Conservation (phyloP, 75 land plant species). For the Picea glauca region DNA sequence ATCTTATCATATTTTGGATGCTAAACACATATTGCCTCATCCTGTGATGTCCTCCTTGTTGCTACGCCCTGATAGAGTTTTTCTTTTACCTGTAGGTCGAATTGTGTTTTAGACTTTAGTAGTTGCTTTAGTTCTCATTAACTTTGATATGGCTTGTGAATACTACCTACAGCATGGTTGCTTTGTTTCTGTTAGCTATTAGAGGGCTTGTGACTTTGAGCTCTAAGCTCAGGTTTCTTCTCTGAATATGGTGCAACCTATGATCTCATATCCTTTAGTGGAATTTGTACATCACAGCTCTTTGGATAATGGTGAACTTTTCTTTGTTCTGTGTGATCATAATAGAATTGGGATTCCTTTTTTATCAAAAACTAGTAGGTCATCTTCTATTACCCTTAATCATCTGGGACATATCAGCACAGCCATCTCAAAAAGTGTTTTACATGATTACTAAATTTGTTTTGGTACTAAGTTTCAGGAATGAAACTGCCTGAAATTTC, state of each 20-base stretch:
- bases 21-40: neutral
- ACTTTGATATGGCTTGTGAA: neutral
- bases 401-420: no score
- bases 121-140: neutral
- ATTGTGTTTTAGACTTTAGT: neutral
- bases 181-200: neutral
- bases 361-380: no score
- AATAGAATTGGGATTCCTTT: no score
- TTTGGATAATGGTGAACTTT: no score
- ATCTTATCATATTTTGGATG: conserved; percentile 1
- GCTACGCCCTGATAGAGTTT: neutral
- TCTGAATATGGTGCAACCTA: neutral
- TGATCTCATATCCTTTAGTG: neutral
- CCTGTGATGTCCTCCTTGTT: neutral
- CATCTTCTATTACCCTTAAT: no score
- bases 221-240: neutral
- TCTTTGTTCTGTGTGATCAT: no score
- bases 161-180: neutral
- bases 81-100: neutral
- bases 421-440: no score
- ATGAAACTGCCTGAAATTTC: no score
- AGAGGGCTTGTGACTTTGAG: neutral
- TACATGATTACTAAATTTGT: no score
- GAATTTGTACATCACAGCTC: no score
- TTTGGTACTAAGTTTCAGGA: no score